Evolutionary conservation across 2,329 filamentous ascomycete genomes (phyloP), one percentile per base, ranked within the genome.

Genomic region (Dichotomopilus funicola): DNA sequence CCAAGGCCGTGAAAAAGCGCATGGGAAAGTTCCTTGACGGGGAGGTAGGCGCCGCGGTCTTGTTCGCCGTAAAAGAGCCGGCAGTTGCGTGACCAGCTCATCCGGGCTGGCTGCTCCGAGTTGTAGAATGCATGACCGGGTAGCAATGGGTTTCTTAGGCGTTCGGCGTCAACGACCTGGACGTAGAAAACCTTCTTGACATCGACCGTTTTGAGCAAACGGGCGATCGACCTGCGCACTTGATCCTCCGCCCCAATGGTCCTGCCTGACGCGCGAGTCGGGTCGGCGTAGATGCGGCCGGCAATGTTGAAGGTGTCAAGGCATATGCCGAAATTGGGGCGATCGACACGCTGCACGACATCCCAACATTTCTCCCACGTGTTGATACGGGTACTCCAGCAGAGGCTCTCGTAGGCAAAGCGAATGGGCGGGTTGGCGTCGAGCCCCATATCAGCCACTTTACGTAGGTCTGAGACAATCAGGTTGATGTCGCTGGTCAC

Each of bases 31-130:
- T 83, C 75, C 53, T 75, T 72, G 6, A 86, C 76, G 0, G 88
- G 88, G 1, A 91, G 71, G 64, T 89, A 90, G 0, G 79, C 87
- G 0, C 85, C 85, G 2, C 75, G 70, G 2, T 82, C 71, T 66
- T 78, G 70, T 66, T 86, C 73, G 62, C 87, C 83, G 59, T 86
- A 82, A 65, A 87, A 90, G 3, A 87, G 68, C 13, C 88, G 75
- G 59, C 85, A 88, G 66, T 91, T 91, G 13, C 88, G 73, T 40
- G 81, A 88, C 88, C 88, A 92, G 64, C 79, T 88, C 88, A 92
- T 91, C 3, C 85, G 72, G 2, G 79, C 66, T 12, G 78, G 78
- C 68, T 87, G 85, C 4, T 74, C 76, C 0, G 75, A 67, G 7
- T 79, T 72, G 70, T 86, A 79, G 63, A 80, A 86, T 5, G 73